These are phyloP conservation scores for Plasmodium coatneyi DNA, from an alignment of 169 alveolate genomes.

Conservation along the genomic window DNA sequence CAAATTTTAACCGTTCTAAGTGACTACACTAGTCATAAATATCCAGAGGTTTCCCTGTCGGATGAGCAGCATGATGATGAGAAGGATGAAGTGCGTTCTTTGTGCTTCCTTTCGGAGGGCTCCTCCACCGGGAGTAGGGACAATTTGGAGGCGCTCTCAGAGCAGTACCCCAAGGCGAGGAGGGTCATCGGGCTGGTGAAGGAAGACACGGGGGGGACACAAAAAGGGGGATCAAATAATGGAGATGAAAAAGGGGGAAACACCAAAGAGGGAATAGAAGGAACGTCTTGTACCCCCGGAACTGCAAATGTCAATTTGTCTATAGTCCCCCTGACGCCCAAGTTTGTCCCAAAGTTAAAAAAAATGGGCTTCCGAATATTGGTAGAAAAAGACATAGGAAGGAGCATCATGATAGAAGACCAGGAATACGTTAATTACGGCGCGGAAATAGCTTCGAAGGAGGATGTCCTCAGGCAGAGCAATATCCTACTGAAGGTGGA, in stretches of 20 bases:
- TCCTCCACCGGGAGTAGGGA: conserved; percentile 34
- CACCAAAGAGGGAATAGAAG: neutral
- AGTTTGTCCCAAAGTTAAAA: conserved; percentile 84
- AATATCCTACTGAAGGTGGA: conserved; percentile 87
- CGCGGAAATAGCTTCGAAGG: conserved; percentile 80
- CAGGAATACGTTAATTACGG: conserved; percentile 78
- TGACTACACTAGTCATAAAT: conserved; percentile 61
- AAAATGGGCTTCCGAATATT: conserved; percentile 87
- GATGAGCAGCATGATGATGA: conserved; percentile 37
- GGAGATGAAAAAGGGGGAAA: neutral
- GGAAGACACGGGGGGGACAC: conserved; percentile 33
- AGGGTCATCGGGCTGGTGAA: conserved; percentile 81
- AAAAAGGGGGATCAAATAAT: neutral
- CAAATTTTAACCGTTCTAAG: conserved; percentile 77
- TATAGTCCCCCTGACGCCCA: conserved; percentile 89
- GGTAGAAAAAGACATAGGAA: conserved; percentile 90
- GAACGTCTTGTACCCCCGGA: neutral
- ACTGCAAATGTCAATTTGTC: conserved; percentile 10
- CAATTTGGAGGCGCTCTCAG: conserved; percentile 70
- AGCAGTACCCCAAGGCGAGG: conserved; percentile 81
- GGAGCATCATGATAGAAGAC: conserved; percentile 85
- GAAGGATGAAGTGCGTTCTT: conserved; percentile 8
- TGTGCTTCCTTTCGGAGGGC: conserved; percentile 57
- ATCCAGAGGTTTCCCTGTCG: conserved; percentile 10
- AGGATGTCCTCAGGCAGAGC: conserved; percentile 78